Percentiles rank a stretch among this genome's conserved stretches.
Evolutionary conservation across 1,284 basidiomycete species (phyloP).

Genomic region (Butyriboletus appendiculatus): DNA sequence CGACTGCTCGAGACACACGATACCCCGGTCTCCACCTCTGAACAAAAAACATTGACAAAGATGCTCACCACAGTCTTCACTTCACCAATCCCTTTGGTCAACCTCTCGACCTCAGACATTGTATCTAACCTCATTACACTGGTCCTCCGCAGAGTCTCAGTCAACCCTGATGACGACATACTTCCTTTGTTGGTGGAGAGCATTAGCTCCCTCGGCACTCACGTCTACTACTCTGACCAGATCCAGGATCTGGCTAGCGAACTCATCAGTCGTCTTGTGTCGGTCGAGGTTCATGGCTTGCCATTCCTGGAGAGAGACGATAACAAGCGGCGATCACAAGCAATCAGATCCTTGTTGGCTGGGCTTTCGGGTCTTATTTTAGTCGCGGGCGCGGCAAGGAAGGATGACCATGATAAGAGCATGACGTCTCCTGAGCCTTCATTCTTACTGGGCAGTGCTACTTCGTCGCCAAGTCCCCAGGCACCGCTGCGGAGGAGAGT

Average conservation of each 20-base stretch:
- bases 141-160: slow-evolving; percentile 69
- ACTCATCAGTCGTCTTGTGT: slow-evolving; percentile 74
- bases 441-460: slow-evolving; percentile 16
- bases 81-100: slow-evolving; percentile 82
- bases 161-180: slow-evolving; percentile 67
- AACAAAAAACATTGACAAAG: slow-evolving; percentile 71
- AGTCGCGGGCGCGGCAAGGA: slow-evolving; percentile 54
- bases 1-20: slow-evolving; percentile 74
- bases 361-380: slow-evolving; percentile 73
- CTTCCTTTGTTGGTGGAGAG: slow-evolving; percentile 76
- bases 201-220: slow-evolving; percentile 83
- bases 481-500: slow-evolving; percentile 69
- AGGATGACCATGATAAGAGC: slow-evolving; percentile 31
- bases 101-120: slow-evolving; percentile 90
- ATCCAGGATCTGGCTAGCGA: slow-evolving; percentile 92
- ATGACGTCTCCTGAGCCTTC: slow-evolving; percentile 22
- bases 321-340: slow-evolving; percentile 58
- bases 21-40: slow-evolving; percentile 46
- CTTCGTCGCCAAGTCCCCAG: slow-evolving; percentile 30
- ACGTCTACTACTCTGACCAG: slow-evolving; percentile 96
- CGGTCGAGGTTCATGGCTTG: slow-evolving; percentile 66
- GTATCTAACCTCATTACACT: slow-evolving; percentile 77
- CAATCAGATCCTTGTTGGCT: slow-evolving; percentile 74
- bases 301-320: slow-evolving; percentile 46
- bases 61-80: slow-evolving; percentile 89